Base-by-base conservation (phyloP, 371 early-diverging fungal species). In the Mucor circinelloides region DNA sequence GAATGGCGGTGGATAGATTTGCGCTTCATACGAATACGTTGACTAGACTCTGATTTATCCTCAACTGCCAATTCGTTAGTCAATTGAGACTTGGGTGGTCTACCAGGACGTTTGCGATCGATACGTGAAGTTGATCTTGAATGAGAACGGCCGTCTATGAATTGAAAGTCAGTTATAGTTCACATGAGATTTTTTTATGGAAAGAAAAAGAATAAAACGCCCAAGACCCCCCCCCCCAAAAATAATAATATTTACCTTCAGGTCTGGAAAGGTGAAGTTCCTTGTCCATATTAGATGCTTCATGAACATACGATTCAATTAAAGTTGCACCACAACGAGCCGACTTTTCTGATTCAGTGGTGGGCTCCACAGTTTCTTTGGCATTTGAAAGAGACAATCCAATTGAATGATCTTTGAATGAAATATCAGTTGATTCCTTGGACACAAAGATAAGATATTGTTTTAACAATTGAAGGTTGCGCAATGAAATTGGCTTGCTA, bases 401-500 rank as follows among this genome's bases (percentile, higher is more conserved):
- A 55, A 67, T 62, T 0, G 40, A 28, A 12, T 48, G 30, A 28
- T 63, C 54, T 48, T 60, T 64, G n/a, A 59, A 34, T 15, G 34
- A 28, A 32, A 68, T 70, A 31, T 59, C 56, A 12, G 55, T 57
- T 25, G 64, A 66, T 55, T 80, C 80, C 46, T 71, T 64, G 15
- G 78, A 69, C 6, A 81, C 72, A 63, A 79, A 75, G n/a, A 64
- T 46, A 10, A 81, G 68, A 48, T 81, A 81, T 36, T 77, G 75
- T 56, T 75, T 74, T 2, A 81, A 46, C 15, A 81, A 58, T 31
- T 64, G 59, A 38, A 79, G 63, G 52, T 79, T 70, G 52, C 59
- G 63, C 67, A 81, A 63, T 23, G 31, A 61, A 52, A 52, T 52
- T 8, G 74, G 70, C 34, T 28, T 58, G 25, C 15, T 27, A 61